Conservation (phyloP, 148 eudicot genomes). For the Rheum nobile region DNA sequence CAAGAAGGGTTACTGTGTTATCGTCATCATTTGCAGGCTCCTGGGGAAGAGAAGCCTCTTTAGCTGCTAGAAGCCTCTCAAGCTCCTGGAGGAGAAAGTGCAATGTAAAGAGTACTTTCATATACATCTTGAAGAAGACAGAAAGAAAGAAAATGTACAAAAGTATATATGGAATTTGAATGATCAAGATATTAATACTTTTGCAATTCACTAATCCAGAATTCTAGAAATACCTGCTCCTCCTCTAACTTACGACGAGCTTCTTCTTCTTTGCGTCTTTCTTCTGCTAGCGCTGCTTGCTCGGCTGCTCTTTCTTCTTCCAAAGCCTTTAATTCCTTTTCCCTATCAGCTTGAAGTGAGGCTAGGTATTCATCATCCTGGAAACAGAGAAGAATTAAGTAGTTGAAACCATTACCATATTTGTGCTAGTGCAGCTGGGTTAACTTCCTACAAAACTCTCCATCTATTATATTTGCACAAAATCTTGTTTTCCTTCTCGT, state of each 20-base stretch:
- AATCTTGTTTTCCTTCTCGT: not conserved
- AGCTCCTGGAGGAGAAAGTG: slow-evolving; percentile 39
- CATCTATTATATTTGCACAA: not conserved
- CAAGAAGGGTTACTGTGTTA: slow-evolving; percentile 74
- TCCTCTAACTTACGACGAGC: slow-evolving; percentile 43
- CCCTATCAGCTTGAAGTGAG: slow-evolving; percentile 89
- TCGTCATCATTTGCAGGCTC: slow-evolving; percentile 78
- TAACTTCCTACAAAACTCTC: not conserved
- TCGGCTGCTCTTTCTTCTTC: slow-evolving; percentile 60
- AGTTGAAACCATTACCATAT: not conserved
- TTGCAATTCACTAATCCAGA: too few species aligned
- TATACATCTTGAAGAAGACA: not conserved
- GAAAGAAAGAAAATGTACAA: not conserved
- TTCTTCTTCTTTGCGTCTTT: slow-evolving; percentile 60
- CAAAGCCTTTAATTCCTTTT: slow-evolving; percentile 59
- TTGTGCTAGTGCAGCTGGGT: not conserved
- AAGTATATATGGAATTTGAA: not conserved
- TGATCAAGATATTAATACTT: not conserved
- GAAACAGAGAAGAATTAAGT: slow-evolving; percentile 9
- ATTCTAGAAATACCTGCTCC: slow-evolving; percentile 47
- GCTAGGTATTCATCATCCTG: slow-evolving; percentile 97
- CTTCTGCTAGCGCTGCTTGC: slow-evolving; percentile 67
- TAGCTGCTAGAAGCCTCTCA: slow-evolving; percentile 86
- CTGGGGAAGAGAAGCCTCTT: slow-evolving; percentile 89
- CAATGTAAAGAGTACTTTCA: not conserved